Conservation (phyloP, 305 asterid genomes). For the Ajuga reptans region DNA sequence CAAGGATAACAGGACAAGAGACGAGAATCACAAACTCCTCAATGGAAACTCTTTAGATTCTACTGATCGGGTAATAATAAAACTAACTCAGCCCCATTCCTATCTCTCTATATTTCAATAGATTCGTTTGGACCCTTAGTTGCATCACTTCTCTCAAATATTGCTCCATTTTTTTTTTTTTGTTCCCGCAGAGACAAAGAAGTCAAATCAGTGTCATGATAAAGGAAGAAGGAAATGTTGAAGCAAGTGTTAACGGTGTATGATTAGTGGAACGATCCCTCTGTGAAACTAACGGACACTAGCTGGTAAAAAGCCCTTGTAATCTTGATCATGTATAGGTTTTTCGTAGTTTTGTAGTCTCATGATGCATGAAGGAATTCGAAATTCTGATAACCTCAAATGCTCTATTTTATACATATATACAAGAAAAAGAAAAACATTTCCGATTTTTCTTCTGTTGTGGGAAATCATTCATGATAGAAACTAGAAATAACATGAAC, state of each 20-base stretch:
- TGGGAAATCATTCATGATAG: background rate
- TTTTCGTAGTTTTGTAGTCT: slow-evolving; percentile 3
- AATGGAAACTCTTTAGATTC: slow-evolving; percentile 68
- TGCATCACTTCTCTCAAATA: background rate
- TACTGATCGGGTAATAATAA: slow-evolving; percentile 60
- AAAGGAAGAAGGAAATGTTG: slow-evolving; percentile 47
- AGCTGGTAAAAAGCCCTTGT: slow-evolving; percentile 20
- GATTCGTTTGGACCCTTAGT: background rate
- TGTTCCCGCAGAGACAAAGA: slow-evolving; percentile 53
- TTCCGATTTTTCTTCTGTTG: background rate
- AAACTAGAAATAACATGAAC: background rate
- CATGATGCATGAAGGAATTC: slow-evolving; percentile 27
- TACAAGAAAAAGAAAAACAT: no score
- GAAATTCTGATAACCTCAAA: slow-evolving; percentile 14
- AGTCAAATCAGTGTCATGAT: slow-evolving; percentile 69
- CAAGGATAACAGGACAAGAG: slow-evolving; percentile 54
- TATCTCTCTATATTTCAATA: background rate
- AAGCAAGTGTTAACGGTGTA: slow-evolving; percentile 41
- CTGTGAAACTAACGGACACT: background rate
- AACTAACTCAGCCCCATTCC: background rate
- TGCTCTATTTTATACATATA: no score
- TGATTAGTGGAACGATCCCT: slow-evolving; percentile 14
- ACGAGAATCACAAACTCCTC: slow-evolving; percentile 55
- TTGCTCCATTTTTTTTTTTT: background rate
- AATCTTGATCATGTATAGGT: slow-evolving; percentile 21